phyloP scores from a whole-genome alignment of 1,284 basidiomycete species.

The Calocybe gambosa region DNA sequence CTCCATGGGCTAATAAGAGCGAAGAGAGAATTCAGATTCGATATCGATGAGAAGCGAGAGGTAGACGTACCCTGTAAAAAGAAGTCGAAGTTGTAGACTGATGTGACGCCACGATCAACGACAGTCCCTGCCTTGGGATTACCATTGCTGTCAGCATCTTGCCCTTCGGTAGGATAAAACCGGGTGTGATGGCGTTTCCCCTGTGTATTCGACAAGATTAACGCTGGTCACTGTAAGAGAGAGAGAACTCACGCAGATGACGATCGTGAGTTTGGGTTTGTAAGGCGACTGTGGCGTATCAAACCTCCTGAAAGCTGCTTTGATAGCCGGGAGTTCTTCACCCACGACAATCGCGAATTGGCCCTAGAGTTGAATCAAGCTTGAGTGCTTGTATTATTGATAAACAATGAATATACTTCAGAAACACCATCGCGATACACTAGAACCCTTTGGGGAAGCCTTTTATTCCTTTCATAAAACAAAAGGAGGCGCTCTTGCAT shows the following conservation, averaged over 20 bases:
- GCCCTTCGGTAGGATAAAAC: slow-evolving; percentile 62
- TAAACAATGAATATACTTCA: slow-evolving; percentile 37
- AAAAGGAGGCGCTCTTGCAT: slow-evolving; percentile 56
- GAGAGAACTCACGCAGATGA: slow-evolving; percentile 48
- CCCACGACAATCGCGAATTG: slow-evolving; percentile 64
- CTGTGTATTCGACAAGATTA: slow-evolving; percentile 14
- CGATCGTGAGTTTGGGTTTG: slow-evolving; percentile 64
- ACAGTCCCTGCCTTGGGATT: slow-evolving; percentile 73
- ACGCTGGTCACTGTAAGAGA: background rate
- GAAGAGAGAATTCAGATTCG: background rate
- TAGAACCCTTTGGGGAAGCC: slow-evolving; percentile 56
- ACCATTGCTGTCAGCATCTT: slow-evolving; percentile 51
- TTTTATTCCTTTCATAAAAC: slow-evolving; percentile 41
- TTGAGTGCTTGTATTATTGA: background rate
- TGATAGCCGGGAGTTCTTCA: slow-evolving; percentile 63
- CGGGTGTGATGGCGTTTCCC: slow-evolving; percentile 80
- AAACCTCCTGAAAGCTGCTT: slow-evolving; percentile 51
- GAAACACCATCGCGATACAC: slow-evolving; percentile 79
- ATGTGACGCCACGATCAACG: slow-evolving; percentile 64
- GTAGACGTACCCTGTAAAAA: slow-evolving; percentile 50
- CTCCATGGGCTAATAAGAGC: slow-evolving; percentile 47
- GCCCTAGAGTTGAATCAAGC: slow-evolving; percentile 42
- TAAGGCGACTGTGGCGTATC: slow-evolving; percentile 41
- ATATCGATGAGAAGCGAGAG: background rate
- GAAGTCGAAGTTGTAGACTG: slow-evolving; percentile 72